Base-by-base conservation (phyloP, 768 basidiomycete genomes). In the Agrocybe pediades region DNA sequence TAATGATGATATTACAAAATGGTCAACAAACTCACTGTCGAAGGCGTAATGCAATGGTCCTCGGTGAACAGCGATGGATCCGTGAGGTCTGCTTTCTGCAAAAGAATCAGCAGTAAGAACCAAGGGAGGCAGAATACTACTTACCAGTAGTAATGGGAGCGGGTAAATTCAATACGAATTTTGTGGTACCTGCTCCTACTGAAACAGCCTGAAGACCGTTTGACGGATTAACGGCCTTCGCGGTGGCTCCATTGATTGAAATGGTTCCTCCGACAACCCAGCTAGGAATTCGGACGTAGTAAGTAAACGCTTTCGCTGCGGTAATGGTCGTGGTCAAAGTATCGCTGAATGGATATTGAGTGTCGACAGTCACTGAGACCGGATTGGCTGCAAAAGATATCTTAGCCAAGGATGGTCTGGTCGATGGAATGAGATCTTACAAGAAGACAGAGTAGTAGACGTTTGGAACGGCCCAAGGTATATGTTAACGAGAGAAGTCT, bases 1-100 rank as follows among this genome's bases (percentile, higher is more conserved):
- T 50, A 48, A 19, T 29, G 36, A 33, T 11, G 16, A 16, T 41
- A 27, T 7, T 13, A 9, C 9, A 36, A 20, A 41, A n/a, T 11
- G 15, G 17, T 11, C 25, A 26, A 26, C 30, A 11, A 4, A 55
- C 72, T 54, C 52, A 76, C 75, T 83, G 64, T 83, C 81, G 55
- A 77, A 78, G 4, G 82, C 81, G 60, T 82, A 83, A 63, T 83
- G 73, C 40, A 83, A 61, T 9, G 81, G 78, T 15, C 81, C 82
- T 7, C 81, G 77, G 42, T 83, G 80, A 15, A 84, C 71, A 8
- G 81, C 81, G 45, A 82, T 69, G 7, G 79, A 80, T 7, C 75
- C 74, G 57, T 82, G 75, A 16, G 80, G 79, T 17, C 82, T 73
- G 24, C 60, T 71, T 63, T 84, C 81, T 82, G 57, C 29, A 40